Evolutionary conservation across 2,329 filamentous ascomycete genomes (phyloP).

Genomic region (Didymella arachidicola): DNA sequence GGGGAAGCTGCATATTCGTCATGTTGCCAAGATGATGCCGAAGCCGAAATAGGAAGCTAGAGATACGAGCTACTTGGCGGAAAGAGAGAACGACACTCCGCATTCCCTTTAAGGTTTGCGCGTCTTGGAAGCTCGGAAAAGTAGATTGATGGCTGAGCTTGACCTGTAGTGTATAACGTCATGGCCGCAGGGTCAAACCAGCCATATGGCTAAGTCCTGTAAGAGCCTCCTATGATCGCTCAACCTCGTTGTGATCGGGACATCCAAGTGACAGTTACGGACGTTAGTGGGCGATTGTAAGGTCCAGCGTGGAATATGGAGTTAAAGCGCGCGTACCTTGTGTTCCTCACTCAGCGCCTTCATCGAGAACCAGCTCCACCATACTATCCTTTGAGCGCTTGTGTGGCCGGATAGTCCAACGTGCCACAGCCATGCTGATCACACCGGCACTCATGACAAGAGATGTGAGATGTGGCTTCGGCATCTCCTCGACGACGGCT

Average conservation of each 20-base stretch:
- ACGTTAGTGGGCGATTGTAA: not conserved
- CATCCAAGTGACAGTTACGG: not conserved
- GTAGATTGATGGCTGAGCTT: not conserved
- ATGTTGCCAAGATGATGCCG: constrained; percentile 25
- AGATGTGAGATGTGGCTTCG: constrained; percentile 41
- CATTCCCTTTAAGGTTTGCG: constrained; percentile 10
- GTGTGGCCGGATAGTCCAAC: constrained; percentile 31
- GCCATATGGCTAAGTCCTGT: not conserved
- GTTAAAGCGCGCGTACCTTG: not conserved
- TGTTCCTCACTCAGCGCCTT: constrained; percentile 1
- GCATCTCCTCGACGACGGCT: constrained; percentile 41
- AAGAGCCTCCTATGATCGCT: not conserved
- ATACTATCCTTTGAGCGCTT: constrained; percentile 18
- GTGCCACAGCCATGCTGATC: constrained; percentile 43
- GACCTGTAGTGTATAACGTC: constrained; percentile 1
- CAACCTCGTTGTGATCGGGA: not conserved
- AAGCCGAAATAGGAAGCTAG: constrained; percentile 32
- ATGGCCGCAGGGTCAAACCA: not conserved
- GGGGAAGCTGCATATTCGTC: constrained; percentile 26
- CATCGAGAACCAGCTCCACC: constrained; percentile 31
- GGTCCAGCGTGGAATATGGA: too few relatives aligned
- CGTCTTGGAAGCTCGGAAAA: constrained; percentile 5
- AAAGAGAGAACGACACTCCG: constrained; percentile 6
- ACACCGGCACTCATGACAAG: constrained; percentile 46
- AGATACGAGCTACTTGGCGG: constrained; percentile 19